Evolutionary conservation across 441 rosid genomes (phyloP).

Genomic region (Sinapis alba): DNA sequence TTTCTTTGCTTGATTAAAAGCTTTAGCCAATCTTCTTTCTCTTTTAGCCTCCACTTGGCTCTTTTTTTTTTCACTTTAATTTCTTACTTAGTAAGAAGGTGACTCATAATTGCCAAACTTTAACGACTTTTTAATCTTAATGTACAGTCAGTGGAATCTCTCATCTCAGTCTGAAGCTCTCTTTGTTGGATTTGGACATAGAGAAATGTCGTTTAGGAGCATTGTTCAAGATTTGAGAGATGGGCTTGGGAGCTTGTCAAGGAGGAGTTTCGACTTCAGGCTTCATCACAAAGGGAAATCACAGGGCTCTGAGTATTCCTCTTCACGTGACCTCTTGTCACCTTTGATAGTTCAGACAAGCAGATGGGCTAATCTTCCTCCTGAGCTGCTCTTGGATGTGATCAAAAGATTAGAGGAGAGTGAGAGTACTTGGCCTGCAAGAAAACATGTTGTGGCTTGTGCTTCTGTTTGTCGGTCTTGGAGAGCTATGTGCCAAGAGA

Average conservation of each 20-base stretch:
- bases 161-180: conserved; percentile 23
- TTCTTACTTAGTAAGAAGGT: conserved; percentile 35
- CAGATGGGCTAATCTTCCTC: conserved; percentile 62
- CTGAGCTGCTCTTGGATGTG: conserved; percentile 53
- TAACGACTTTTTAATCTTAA: neutral
- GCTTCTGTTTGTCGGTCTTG: conserved; percentile 58
- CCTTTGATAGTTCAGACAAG: conserved; percentile 49
- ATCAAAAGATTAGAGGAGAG: conserved; percentile 58
- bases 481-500: conserved; percentile 60
- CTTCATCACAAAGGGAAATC: conserved; percentile 55
- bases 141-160: conserved; percentile 36
- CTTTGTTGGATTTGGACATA: conserved; percentile 7
- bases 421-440: conserved; percentile 55
- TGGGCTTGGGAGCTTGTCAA: conserved; percentile 60
- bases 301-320: conserved; percentile 45
- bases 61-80: conserved; percentile 10
- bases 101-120: conserved; percentile 18
- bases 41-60: conserved; percentile 29
- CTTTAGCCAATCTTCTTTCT: conserved; percentile 36
- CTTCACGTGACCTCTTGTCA: conserved; percentile 58
- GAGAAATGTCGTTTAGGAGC: conserved; percentile 54
- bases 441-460: conserved; percentile 54
- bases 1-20: conserved; percentile 14
- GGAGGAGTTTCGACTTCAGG: conserved; percentile 53
- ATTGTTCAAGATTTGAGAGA: conserved; percentile 58